A percentile compares a stretch with the other conserved stretches of the same genome.
Evolutionary conservation across 257 asterid species (phyloP).

Genomic region (Mitragyna speciosa): DNA sequence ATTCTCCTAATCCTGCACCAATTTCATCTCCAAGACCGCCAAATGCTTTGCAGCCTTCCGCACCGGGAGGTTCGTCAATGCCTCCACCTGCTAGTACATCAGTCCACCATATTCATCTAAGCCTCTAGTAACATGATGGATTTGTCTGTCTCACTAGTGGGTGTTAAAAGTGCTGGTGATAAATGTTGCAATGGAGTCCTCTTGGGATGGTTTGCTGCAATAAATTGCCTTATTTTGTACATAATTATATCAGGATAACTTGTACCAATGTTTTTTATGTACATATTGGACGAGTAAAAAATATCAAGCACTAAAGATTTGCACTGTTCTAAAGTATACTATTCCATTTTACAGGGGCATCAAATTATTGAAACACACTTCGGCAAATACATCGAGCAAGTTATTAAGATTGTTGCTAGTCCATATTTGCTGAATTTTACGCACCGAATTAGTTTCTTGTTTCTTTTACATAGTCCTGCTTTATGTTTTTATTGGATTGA

Average conservation of each 20-base stretch:
- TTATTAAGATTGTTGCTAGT: background rate
- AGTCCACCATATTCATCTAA: background rate
- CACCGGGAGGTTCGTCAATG: background rate
- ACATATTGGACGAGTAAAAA: background rate
- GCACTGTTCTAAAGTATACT: no score
- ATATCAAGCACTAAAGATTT: background rate
- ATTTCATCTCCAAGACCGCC: background rate
- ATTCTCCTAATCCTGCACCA: conserved; percentile 10
- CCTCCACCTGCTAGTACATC: background rate
- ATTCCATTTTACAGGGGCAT: no score
- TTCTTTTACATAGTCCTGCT: no score
- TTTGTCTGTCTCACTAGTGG: background rate
- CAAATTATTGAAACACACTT: no score
- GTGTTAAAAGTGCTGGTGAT: background rate
- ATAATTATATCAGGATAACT: background rate
- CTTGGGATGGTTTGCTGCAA: background rate
- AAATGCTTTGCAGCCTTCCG: background rate
- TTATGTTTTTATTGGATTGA: no score
- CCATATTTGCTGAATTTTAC: no score
- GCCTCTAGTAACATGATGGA: background rate
- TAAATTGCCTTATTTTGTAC: background rate
- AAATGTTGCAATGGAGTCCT: background rate
- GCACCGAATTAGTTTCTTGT: no score
- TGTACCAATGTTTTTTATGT: background rate
- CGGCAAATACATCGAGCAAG: background rate